Conservation (phyloP, 345 rosid genomes). For the Anacardium occidentale region DNA sequence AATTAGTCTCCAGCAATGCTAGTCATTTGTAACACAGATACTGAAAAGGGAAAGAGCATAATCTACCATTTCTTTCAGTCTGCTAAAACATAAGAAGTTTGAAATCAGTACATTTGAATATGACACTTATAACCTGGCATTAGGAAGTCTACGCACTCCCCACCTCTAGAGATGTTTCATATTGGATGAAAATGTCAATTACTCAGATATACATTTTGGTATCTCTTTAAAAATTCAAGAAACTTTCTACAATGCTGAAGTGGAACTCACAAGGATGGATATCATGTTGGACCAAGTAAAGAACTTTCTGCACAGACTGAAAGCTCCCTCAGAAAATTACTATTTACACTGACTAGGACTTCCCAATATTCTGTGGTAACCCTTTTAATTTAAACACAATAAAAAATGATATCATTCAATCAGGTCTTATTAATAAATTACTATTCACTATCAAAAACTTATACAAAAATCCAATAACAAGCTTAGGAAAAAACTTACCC, state of each 20-base stretch:
- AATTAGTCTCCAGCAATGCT: background rate
- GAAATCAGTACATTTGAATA: background rate
- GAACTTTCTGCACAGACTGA: background rate
- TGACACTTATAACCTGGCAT: background rate
- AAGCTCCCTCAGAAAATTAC: background rate
- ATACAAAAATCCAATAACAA: background rate
- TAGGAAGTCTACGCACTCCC: background rate
- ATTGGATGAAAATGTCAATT: background rate
- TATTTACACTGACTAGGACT: background rate
- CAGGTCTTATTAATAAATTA: background rate
- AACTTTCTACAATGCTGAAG: background rate
- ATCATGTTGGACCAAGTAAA: background rate
- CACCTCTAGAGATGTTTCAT: background rate
- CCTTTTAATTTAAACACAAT: background rate
- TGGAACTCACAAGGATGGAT: background rate
- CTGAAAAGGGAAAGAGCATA: background rate
- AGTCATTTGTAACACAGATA: background rate
- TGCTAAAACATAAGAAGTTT: background rate
- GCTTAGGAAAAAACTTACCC: conserved; percentile 48
- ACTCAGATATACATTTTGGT: background rate
- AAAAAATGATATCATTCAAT: background rate
- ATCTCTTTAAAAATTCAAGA: background rate
- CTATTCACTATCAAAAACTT: background rate
- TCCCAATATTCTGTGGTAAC: background rate
- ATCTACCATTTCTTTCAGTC: background rate